These are phyloP conservation scores for Tuber magnatum DNA, from an alignment of 495 filamentous ascomycete species.

Conservation along the genomic window DNA sequence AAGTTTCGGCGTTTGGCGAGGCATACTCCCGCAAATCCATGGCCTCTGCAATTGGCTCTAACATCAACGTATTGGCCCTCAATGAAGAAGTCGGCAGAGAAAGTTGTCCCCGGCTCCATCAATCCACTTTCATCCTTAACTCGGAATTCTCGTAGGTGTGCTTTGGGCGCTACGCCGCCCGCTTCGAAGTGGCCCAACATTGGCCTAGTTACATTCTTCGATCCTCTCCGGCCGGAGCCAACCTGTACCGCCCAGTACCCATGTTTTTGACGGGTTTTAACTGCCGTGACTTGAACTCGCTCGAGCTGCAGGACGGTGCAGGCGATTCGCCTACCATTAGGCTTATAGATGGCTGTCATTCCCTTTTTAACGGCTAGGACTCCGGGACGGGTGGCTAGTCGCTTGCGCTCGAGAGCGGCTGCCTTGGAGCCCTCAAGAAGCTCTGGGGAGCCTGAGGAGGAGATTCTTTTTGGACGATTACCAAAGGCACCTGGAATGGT, in stretches of 20 bases:
- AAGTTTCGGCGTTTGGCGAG: constrained; percentile 27
- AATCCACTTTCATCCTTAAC: constrained; percentile 66
- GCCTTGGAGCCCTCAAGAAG: constrained; percentile 62
- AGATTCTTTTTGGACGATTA: constrained; percentile 35
- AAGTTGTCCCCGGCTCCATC: constrained; percentile 60
- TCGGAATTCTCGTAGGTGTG: constrained; percentile 74
- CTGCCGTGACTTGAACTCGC: constrained; percentile 73
- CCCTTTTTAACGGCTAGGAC: constrained; percentile 82
- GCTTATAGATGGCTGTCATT: constrained; percentile 83
- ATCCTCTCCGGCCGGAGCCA: constrained; percentile 67
- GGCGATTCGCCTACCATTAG: constrained; percentile 66
- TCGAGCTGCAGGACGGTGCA: constrained; percentile 95
- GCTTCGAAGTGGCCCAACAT: constrained; percentile 77
- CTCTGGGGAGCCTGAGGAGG: constrained; percentile 38
- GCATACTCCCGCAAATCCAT: constrained; percentile 72
- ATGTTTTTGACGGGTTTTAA: constrained; percentile 71
- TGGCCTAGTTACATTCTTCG: constrained; percentile 67
- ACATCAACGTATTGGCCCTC: constrained; percentile 88
- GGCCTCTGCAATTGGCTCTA: constrained; percentile 66
- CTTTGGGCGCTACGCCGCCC: constrained; percentile 71
- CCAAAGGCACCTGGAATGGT: constrained; percentile 28
- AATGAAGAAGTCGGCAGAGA: constrained; percentile 78
- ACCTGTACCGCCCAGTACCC: constrained; percentile 92
- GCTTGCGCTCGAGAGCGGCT: constrained; percentile 73
- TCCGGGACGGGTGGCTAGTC: constrained; percentile 72